These are phyloP conservation scores for Trichoderma semiorbis DNA, from an alignment of 2,329 filamentous ascomycete genomes.

Conservation along the genomic window DNA sequence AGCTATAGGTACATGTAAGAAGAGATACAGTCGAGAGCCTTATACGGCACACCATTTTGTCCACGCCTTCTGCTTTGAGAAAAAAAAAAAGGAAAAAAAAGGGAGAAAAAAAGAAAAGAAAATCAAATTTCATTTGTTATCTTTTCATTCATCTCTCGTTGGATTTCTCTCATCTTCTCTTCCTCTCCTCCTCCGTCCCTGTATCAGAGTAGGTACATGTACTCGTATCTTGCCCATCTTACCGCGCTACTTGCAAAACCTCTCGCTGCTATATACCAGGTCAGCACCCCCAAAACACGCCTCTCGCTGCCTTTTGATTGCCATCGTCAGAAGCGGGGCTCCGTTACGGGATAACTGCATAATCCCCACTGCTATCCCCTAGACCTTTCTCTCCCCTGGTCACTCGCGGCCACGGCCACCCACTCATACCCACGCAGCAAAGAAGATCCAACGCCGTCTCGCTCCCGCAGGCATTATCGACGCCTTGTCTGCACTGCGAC, in stretches of 20 bases:
- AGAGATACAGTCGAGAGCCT: not conserved
- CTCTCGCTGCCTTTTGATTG: constrained; percentile 10
- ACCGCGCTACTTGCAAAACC: not conserved
- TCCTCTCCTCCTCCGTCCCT: not conserved
- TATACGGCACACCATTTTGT: not conserved
- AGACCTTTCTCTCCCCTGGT: constrained; percentile 12
- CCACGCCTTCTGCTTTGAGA: not conserved
- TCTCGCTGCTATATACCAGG: not conserved
- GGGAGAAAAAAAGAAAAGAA: not conserved
- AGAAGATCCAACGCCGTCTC: constrained; percentile 24
- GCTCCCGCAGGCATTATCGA: constrained; percentile 22
- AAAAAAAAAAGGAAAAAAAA: not conserved
- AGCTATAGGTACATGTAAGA: not conserved
- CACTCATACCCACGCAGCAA: constrained; percentile 19
- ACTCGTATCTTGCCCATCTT: not conserved
- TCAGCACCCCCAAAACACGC: not conserved
- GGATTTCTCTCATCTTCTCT: not conserved
- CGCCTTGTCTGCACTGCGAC: constrained; percentile 23
- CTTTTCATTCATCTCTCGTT: not conserved
- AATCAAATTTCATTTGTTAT: too few relatives aligned
- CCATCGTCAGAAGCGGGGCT: constrained; percentile 18
- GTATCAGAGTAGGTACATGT: not conserved
- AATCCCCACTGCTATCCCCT: constrained; percentile 9
- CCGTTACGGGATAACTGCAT: constrained; percentile 16
- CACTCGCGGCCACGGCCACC: constrained; percentile 13